These are phyloP conservation scores for Ophiostoma pallidulum DNA, from an alignment of 2,329 filamentous ascomycete species.

Conservation along the genomic window DNA sequence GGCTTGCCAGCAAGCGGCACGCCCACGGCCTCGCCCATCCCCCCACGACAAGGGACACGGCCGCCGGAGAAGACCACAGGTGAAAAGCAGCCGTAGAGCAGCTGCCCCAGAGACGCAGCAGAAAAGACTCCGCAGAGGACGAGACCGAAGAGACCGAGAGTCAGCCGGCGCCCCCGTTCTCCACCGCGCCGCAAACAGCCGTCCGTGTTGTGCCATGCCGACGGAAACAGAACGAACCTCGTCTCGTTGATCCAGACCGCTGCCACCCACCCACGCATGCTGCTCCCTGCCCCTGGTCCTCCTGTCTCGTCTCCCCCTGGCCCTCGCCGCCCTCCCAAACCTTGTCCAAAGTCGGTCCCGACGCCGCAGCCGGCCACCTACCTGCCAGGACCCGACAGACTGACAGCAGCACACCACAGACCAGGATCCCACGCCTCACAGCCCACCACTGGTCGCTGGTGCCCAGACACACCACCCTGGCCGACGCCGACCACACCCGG, in stretches of 20 bases:
- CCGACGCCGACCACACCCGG: slow-evolving; percentile 3
- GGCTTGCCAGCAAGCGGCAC: not conserved
- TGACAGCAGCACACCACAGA: not conserved
- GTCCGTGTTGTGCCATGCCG: not conserved
- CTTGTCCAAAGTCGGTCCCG: slow-evolving; percentile 1
- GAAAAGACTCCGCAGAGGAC: not conserved
- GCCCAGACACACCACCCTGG: not conserved
- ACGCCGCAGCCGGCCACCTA: not conserved
- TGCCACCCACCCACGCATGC: no score
- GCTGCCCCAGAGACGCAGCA: not conserved
- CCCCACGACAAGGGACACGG: no score
- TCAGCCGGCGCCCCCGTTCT: no score
- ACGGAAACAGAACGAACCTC: not conserved
- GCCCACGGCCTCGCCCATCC: slow-evolving; percentile 1
- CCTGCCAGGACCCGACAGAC: not conserved
- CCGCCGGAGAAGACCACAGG: no score
- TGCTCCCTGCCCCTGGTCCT: no score
- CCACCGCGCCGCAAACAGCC: no score
- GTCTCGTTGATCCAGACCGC: not conserved
- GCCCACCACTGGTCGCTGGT: not conserved
- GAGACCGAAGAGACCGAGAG: not conserved
- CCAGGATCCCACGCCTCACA: not conserved
- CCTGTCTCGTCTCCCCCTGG: no score
- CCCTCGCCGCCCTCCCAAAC: no score
- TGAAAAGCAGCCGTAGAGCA: no score